These are phyloP conservation scores for Elongisporangium anandrum DNA, from an alignment of 352 stramenopile species.

Conservation along the genomic window DNA sequence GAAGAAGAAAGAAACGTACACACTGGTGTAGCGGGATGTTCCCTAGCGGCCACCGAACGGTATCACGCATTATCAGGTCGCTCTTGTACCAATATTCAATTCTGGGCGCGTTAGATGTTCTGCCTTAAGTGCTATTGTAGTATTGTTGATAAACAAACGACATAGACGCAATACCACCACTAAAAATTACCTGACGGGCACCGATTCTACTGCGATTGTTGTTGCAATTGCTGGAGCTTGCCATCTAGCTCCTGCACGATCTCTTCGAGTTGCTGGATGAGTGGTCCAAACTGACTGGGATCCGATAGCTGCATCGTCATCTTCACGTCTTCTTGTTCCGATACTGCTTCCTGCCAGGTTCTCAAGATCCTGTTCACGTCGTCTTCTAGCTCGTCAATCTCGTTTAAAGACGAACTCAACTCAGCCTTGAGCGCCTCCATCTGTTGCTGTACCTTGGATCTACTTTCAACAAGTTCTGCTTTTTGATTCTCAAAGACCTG, in stretches of 20 bases:
- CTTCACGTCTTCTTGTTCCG: slow-evolving; percentile 62
- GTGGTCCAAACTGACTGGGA: slow-evolving; percentile 24
- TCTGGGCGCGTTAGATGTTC: background rate
- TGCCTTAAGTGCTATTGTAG: background rate
- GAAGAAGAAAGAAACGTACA: slow-evolving; percentile 4
- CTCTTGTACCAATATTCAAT: background rate
- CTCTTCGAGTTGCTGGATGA: slow-evolving; percentile 12
- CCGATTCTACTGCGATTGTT: background rate
- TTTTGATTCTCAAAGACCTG: slow-evolving; percentile 22
- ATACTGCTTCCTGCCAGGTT: slow-evolving; percentile 30
- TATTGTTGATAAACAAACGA: background rate
- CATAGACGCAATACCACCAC: background rate
- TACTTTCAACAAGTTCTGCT: slow-evolving; percentile 26
- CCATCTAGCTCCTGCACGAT: slow-evolving; percentile 20
- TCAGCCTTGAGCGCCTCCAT: slow-evolving; percentile 53
- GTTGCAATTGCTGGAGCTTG: background rate
- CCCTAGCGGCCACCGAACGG: background rate
- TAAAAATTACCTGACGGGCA: background rate
- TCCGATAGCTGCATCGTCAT: slow-evolving; percentile 62
- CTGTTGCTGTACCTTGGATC: slow-evolving; percentile 38
- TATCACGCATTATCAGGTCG: background rate
- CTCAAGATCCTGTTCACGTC: slow-evolving; percentile 18
- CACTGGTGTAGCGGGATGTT: background rate
- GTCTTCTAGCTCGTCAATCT: slow-evolving; percentile 56
- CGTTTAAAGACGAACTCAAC: slow-evolving; percentile 29